Conservation (phyloP, 2,329 filamentous ascomycete genomes). For the Endothia cerciana region DNA sequence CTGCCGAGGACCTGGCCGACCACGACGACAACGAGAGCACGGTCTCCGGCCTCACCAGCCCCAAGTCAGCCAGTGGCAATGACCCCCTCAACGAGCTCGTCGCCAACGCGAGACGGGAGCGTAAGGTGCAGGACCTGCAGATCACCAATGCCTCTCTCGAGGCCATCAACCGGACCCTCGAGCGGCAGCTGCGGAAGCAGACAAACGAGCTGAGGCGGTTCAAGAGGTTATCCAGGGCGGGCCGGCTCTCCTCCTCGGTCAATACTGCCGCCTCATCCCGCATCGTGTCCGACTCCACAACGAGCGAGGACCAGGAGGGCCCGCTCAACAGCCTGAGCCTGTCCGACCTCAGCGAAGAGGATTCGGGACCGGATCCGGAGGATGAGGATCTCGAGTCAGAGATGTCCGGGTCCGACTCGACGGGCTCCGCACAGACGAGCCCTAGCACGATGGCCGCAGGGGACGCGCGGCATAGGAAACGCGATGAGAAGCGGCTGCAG, state of each 20-base stretch:
- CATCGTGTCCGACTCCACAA: conserved; percentile 48
- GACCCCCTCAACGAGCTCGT: conserved; percentile 76
- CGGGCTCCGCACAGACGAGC: conserved; percentile 44
- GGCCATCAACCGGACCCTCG: conserved; percentile 91
- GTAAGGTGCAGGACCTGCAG: conserved; percentile 94
- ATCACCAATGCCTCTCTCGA: conserved; percentile 95
- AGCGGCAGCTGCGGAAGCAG: conserved; percentile 89
- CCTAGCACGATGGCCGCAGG: conserved; percentile 45
- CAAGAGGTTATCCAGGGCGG: conserved; percentile 81
- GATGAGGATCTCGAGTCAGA: conserved; percentile 53
- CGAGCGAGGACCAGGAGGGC: conserved; percentile 45
- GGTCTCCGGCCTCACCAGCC: conserved; percentile 51
- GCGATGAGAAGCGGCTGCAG: conserved; percentile 82
- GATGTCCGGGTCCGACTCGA: conserved; percentile 45
- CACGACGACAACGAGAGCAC: conserved; percentile 31
- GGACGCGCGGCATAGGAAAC: conserved; percentile 61
- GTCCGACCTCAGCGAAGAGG: conserved; percentile 56
- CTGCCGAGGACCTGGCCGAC: conserved; percentile 49
- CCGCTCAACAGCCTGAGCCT: conserved; percentile 48
- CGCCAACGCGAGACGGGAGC: conserved; percentile 84
- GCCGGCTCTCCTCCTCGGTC: conserved; percentile 67
- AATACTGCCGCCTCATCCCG: conserved; percentile 48
- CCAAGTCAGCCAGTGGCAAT: conserved; percentile 58
- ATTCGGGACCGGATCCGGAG: conserved; percentile 36
- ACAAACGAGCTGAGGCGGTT: conserved; percentile 85